These are phyloP conservation scores for Marasmius oreades DNA, from an alignment of 1,284 basidiomycete genomes.

Conservation along the genomic window DNA sequence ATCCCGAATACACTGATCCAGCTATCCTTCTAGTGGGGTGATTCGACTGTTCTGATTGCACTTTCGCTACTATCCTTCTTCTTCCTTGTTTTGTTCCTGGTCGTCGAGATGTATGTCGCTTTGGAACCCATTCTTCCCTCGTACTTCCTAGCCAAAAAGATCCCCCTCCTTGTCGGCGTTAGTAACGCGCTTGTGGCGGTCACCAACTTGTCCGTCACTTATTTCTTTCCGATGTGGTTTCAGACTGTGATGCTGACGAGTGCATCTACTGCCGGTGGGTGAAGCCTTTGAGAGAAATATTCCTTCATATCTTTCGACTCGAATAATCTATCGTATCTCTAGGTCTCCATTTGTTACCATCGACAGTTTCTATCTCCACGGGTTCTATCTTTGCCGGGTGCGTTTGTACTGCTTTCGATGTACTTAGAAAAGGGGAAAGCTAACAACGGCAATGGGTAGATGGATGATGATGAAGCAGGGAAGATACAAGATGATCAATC, in stretches of 20 bases:
- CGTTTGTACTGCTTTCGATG: no score
- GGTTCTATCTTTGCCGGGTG: slow-evolving; percentile 81
- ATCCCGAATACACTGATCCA: slow-evolving; percentile 41
- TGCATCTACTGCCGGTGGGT: slow-evolving; percentile 56
- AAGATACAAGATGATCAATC: slow-evolving; percentile 70
- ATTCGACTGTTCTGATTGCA: slow-evolving; percentile 54
- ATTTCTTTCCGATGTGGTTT: slow-evolving; percentile 87
- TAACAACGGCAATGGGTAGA: no score
- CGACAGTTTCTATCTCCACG: slow-evolving; percentile 67
- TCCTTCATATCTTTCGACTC: slow-evolving; percentile 1
- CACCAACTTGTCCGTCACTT: slow-evolving; percentile 74
- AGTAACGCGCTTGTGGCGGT: slow-evolving; percentile 78
- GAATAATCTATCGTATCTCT: neutral
- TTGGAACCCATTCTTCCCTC: slow-evolving; percentile 76
- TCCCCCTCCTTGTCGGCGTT: slow-evolving; percentile 68
- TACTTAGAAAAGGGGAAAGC: no score
- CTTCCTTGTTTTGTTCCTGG: slow-evolving; percentile 53
- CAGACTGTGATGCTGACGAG: slow-evolving; percentile 76
- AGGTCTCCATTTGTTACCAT: slow-evolving; percentile 81
- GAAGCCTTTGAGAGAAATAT: slow-evolving; percentile 6
- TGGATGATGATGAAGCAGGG: slow-evolving; percentile 81
- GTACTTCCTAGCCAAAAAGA: slow-evolving; percentile 56
- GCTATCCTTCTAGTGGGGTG: slow-evolving; percentile 38
- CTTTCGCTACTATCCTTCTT: slow-evolving; percentile 47
- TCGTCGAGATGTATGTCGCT: slow-evolving; percentile 62